phyloP scores from a whole-genome alignment of 768 basidiomycete species.

The Phanerochaete carnosa region DNA sequence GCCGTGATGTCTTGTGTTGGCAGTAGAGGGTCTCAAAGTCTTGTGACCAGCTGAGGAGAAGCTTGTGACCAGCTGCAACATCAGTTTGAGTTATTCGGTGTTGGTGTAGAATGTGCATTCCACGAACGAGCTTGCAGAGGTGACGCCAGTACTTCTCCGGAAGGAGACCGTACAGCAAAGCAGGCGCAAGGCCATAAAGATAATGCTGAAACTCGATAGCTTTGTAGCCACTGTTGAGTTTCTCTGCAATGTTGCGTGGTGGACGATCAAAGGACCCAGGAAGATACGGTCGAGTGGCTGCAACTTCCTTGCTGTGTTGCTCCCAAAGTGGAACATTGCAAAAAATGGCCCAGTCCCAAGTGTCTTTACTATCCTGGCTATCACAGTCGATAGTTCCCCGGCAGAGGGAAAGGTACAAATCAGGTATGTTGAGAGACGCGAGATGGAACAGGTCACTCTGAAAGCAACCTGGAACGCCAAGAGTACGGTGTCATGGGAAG shows the following conservation, averaged over 20 bases:
- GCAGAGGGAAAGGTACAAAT: constrained; percentile 31
- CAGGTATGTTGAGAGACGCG: constrained; percentile 33
- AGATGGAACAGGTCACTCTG: constrained; percentile 39
- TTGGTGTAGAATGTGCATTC: constrained; percentile 21
- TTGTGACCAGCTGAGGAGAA: constrained; percentile 23
- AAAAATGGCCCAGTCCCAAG: constrained; percentile 32
- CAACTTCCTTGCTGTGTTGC: constrained; percentile 33
- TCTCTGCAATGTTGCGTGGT: constrained; percentile 38
- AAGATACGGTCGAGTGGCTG: constrained; percentile 27
- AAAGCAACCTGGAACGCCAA: constrained; percentile 30
- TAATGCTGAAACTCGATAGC: constrained; percentile 25
- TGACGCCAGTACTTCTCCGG: constrained; percentile 22
- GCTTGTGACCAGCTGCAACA: constrained; percentile 20
- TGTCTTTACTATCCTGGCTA: constrained; percentile 15
- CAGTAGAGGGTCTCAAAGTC: constrained; percentile 37
- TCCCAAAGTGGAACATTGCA: constrained; percentile 27
- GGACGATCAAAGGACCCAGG: constrained; percentile 39
- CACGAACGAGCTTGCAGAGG: constrained; percentile 25
- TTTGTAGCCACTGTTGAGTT: constrained; percentile 34
- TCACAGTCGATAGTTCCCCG: constrained; percentile 25
- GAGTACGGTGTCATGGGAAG: constrained; percentile 12
- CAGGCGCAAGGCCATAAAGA: constrained; percentile 23
- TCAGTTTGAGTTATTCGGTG: constrained; percentile 6
- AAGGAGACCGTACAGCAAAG: constrained; percentile 22
- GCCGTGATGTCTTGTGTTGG: constrained; percentile 17